Conservation (phyloP, 345 rosid genomes). For the Gossypium sturtianum region DNA sequence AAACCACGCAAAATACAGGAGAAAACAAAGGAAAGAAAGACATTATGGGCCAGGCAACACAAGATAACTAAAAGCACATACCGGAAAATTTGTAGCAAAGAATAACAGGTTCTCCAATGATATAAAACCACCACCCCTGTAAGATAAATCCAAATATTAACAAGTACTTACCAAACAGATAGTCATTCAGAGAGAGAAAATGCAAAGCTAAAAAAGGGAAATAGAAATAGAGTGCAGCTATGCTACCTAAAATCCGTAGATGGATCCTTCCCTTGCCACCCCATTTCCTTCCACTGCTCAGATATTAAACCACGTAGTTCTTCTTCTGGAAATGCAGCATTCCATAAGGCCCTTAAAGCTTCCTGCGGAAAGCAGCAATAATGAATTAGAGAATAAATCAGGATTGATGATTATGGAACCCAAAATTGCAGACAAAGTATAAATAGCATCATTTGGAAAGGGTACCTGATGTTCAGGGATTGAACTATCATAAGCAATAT, state of each 20-base stretch:
- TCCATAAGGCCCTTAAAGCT: slow-evolving; percentile 83
- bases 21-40: neutral
- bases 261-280: slow-evolving; percentile 99
- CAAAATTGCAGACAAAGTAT: neutral
- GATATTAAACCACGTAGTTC: slow-evolving; percentile 81
- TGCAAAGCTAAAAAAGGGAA: slow-evolving; percentile 7
- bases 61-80: slow-evolving; percentile 19
- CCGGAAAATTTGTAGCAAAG: slow-evolving; percentile 86
- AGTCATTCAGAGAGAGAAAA: slow-evolving; percentile 1
- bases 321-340: slow-evolving; percentile 85
- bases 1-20: neutral
- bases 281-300: slow-evolving; percentile 99
- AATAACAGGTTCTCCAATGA: slow-evolving; percentile 92
- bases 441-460: neutral
- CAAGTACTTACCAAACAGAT: neutral
- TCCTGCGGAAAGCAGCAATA: slow-evolving; percentile 46
- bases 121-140: slow-evolving; percentile 99
- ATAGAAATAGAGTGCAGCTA: neutral
- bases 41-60: neutral
- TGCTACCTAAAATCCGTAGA: slow-evolving; percentile 94
- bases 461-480: slow-evolving; percentile 72
- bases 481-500: slow-evolving; percentile 85
- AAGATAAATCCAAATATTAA: slow-evolving; percentile 22
- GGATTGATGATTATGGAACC: neutral
- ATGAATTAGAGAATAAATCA: slow-evolving; percentile 10